Base-by-base conservation (phyloP, 371 early-diverging fungal genomes). In the Fennellomyces sp. region DNA sequence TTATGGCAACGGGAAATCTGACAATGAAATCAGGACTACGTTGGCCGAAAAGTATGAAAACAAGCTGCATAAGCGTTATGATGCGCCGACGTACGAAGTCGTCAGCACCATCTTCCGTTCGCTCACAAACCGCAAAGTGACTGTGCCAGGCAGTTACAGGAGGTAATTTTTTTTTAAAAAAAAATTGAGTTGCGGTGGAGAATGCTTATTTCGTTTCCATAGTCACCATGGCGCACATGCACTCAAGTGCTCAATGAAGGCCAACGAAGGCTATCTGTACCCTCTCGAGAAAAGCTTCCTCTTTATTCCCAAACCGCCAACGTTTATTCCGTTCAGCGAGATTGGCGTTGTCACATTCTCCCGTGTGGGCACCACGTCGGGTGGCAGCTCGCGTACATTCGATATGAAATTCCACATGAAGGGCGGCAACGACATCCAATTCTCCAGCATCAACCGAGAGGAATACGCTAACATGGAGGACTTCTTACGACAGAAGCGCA, bases 211-310 rank as follows among this genome's bases (percentile, higher is more conserved):
- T 42, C 23, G 39, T 30, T 41, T 31, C 21, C 7, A 23, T 60
- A 88, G 91, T 61, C 84, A 88, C 58, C 91, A 92, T 61, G 87
- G 87, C 23, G 79, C 86, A n/a, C 80, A 82, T 58, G 94, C 95
- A 10, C 75, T 99, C 65, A 98, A 97, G 74, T 98, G 98, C 66
- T 96, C 97, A 17, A 87, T 92, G 80, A 99, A 99, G 78, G 98
- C 99, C 49, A 97, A 94, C 82, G 99, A 99, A 78, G 98, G 98
- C 39, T 89, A 89, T 61, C 75, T 99, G 27, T 99, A 97, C 70
- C 97, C 97, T 2, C 83, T 99, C 53, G 96, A 95, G 61, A 92
- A 92, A 65, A 88, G 90, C 25, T 86, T 99, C 64, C 53, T 99
- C 42, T 98, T 99, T 68, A 86, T 99, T 39, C 97, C 99, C 42